Conservation (phyloP, 2,329 filamentous ascomycete genomes). For the Penicillium sp. region DNA sequence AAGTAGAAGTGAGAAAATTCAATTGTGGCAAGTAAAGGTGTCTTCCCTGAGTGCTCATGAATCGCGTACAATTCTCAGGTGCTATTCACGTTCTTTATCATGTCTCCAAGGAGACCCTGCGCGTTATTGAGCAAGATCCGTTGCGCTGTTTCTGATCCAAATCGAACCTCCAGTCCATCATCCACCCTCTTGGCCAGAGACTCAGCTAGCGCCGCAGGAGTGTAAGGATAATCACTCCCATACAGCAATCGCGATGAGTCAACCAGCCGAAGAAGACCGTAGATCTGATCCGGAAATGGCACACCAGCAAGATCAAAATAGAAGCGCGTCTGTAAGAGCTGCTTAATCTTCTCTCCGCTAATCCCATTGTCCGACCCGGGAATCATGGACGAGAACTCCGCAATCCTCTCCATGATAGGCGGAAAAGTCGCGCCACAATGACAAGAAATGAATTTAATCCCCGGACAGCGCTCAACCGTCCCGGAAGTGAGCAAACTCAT, state of each 20-base stretch:
- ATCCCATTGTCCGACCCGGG: constrained; percentile 1
- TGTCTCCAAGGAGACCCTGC: constrained; percentile 1
- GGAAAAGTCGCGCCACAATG: constrained; percentile 35
- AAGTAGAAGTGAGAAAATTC: no score
- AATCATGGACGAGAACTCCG: constrained; percentile 17
- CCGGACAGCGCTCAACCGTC: constrained; percentile 20
- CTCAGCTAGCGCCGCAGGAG: constrained; percentile 30
- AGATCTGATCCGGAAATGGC: constrained; percentile 51
- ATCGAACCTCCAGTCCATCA: constrained; percentile 27
- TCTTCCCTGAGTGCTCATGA: neutral
- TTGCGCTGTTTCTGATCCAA: constrained; percentile 5
- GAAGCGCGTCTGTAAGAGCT: constrained; percentile 39
- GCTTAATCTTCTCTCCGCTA: constrained; percentile 13
- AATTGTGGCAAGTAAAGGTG: no score
- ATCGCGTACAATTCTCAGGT: neutral
- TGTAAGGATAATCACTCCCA: constrained; percentile 56
- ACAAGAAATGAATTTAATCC: constrained; percentile 23
- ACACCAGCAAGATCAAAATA: constrained; percentile 56
- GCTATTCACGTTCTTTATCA: neutral
- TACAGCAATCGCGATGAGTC: constrained; percentile 50
- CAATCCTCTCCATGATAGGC: constrained; percentile 26
- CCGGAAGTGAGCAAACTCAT: constrained; percentile 27
- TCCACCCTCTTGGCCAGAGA: constrained; percentile 45
- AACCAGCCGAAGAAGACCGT: constrained; percentile 47
- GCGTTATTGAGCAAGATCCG: constrained; percentile 14